Evolutionary conservation across 2,329 filamentous ascomycete species (phyloP).

Genomic region (Lasiodiplodia sp.): DNA sequence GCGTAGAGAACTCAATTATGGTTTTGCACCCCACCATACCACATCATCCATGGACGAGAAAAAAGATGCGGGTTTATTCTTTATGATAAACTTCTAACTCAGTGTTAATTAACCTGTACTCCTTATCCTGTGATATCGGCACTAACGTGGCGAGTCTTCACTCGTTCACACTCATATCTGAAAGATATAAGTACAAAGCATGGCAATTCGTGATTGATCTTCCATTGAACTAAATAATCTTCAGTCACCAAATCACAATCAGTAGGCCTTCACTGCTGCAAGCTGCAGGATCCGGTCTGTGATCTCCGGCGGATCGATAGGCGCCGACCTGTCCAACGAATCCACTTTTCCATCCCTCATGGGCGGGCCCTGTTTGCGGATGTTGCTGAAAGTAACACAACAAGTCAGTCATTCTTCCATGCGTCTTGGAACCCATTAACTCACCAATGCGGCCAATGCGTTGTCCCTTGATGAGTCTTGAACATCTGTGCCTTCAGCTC

Average conservation of each 20-base stretch:
- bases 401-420: neutral
- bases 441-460: constrained; percentile 28
- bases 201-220: neutral
- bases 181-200: no score
- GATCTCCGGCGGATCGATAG: constrained; percentile 12
- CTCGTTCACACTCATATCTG: no score
- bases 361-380: constrained; percentile 7
- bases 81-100: no score
- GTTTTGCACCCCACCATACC: no score
- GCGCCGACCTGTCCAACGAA: neutral
- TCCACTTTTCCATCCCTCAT: constrained; percentile 22
- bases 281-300: constrained; percentile 8
- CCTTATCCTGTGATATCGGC: no score
- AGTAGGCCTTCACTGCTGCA: constrained; percentile 10
- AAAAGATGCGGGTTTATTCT: no score
- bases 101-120: no score
- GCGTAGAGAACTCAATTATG: no score
- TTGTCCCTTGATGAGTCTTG: constrained; percentile 14
- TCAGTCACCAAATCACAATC: neutral
- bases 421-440: neutral
- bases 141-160: no score
- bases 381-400: neutral
- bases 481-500: constrained; percentile 35
- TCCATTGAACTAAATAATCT: neutral
- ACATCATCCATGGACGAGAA: no score